phyloP scores from a whole-genome alignment of 768 basidiomycete species.

The Macrolepiota dolichaula region DNA sequence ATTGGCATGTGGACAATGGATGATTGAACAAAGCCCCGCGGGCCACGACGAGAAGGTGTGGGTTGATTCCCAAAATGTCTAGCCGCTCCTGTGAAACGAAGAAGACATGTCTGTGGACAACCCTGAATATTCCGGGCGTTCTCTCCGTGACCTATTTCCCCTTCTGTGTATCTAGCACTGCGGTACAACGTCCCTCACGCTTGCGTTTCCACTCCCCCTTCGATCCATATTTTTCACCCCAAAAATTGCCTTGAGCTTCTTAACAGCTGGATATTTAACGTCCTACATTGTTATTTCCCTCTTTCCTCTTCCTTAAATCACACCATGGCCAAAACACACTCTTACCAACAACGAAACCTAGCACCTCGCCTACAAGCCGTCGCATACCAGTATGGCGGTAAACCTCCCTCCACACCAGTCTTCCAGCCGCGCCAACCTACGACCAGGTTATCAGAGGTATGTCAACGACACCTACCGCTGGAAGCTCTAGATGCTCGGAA shows the following conservation, averaged over 20 bases:
- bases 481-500: no score
- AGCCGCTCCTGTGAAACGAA: not conserved
- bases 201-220: not conserved
- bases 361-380: not conserved
- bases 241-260: not conserved
- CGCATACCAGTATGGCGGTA: not conserved
- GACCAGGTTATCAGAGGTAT: not conserved
- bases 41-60: not conserved
- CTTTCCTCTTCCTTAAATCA: not conserved
- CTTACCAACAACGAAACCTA: not conserved
- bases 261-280: not conserved
- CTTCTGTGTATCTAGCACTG: not conserved
- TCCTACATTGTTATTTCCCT: not conserved
- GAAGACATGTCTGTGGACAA: not conserved
- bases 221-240: not conserved
- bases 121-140: conserved; percentile 5
- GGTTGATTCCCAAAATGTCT: conserved; percentile 7
- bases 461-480: not conserved
- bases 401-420: not conserved
- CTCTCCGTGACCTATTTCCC: not conserved
- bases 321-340: not conserved
- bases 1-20: not conserved
- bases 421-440: not conserved
- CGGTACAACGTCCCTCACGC: not conserved
- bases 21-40: not conserved